Evolutionary conservation across 495 filamentous ascomycete species (phyloP), one percentile per base, ranked within the genome.

Genomic region (Penicillium desertorum): DNA sequence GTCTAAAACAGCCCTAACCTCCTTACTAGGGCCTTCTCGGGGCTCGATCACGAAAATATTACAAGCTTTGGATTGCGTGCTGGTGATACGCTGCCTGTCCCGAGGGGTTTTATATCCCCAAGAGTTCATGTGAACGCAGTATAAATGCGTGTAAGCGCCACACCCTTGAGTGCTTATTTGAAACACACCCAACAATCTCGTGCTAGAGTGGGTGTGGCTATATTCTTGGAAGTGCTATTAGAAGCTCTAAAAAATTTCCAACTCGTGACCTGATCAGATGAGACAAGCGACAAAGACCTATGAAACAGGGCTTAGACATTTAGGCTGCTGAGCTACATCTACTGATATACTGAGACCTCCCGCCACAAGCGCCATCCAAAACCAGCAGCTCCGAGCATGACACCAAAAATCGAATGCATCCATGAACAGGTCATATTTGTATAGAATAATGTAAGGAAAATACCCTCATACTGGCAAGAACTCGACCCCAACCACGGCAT

Each of bases 1-100:
- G 39, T 42, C 49, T 60, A 17, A 57, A 63, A 51, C 63, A 63
- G 45, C 30, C 17, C 51, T 63, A 63, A 30, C 60, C 3, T 23
- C 3, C 22, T 23, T 23, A 23, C 22, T 4, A 23, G 22, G 22
- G 0, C 22, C 22, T 23, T 0, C 3, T 22, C 3, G 22, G n/a
- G 56, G 47, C 6, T 58, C 36, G 9, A 56, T 51, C 50, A 64
- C 53, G 43, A 12, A 25, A n/a, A n/a, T n/a, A n/a, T n/a, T 2
- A 37, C 5, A 1, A 8, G 7, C n/a, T n/a, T n/a, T n/a, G n/a
- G n/a, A n/a, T 36, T 10, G 30, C 10, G 10, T 32, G 30, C 34
- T 36, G 16, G 32, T 36, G 11, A 9, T 34, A 34, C 30, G 14
- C 3, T 29, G 1, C 1, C 14, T 37, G 12, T 37, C 34, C 14